Percentiles rank a stretch among this genome's conserved stretches.
Conservation (phyloP, 495 filamentous ascomycete species). For the Delitschia confertaspora region DNA sequence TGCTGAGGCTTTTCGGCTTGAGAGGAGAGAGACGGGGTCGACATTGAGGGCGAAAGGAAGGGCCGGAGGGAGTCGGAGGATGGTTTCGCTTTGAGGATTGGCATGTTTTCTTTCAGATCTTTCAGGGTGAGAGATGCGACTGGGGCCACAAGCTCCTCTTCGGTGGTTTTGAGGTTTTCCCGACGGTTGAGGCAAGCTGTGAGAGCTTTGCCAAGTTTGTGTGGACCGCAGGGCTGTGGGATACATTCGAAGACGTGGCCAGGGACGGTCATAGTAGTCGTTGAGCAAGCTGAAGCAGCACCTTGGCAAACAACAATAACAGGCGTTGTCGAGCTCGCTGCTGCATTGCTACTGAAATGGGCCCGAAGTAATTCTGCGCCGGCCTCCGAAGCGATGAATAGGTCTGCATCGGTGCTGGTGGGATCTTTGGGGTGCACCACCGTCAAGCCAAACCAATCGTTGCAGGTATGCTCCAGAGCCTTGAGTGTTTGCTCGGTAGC, state of each 20-base stretch:
- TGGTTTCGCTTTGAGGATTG: background rate
- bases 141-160: background rate
- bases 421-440: constrained; percentile 15
- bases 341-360: constrained; percentile 3
- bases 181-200: constrained; percentile 17
- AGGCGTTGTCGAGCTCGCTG: background rate
- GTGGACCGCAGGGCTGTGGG: constrained; percentile 22
- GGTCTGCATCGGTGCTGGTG: constrained; percentile 18
- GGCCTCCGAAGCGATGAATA: constrained; percentile 19
- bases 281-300: constrained; percentile 18
- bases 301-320: constrained; percentile 21
- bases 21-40: background rate
- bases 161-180: background rate
- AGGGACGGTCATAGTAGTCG: constrained; percentile 13
- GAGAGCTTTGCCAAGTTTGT: constrained; percentile 20
- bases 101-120: no score
- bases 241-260: constrained; percentile 24
- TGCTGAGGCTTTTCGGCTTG: background rate
- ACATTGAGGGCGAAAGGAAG: constrained; percentile 6
- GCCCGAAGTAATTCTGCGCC: constrained; percentile 21
- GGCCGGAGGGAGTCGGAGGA: no score
- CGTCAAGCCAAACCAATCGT: constrained; percentile 39
- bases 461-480: constrained; percentile 28
- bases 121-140: constrained; percentile 4
- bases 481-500: constrained; percentile 31